Base-by-base conservation (phyloP, 768 basidiomycete species). In the Clavaria fumosa region DNA sequence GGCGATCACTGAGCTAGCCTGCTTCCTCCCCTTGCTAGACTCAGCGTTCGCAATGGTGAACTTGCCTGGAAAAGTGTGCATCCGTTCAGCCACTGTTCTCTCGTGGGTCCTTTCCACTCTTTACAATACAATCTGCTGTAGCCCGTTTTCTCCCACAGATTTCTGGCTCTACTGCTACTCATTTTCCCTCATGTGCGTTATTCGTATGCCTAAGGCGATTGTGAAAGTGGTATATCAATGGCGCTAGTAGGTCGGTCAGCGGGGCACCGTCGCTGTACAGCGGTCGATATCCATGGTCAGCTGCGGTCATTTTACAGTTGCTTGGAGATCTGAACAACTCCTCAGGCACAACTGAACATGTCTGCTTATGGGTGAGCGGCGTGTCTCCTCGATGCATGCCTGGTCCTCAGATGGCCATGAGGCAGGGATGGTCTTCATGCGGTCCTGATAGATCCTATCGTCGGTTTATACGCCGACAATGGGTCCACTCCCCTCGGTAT, bases 1-100 rank as follows among this genome's bases (percentile, higher is more conserved):
- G n/a, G n/a, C n/a, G n/a, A n/a, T n/a, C n/a, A n/a, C n/a, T n/a
- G n/a, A n/a, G n/a, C n/a, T n/a, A n/a, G n/a, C n/a, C n/a, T n/a
- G n/a, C n/a, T n/a, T n/a, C n/a, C n/a, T n/a, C n/a, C n/a, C n/a
- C n/a, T n/a, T n/a, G n/a, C n/a, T n/a, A n/a, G n/a, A n/a, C n/a
- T n/a, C n/a, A n/a, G n/a, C n/a, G n/a, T n/a, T 37, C 31, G 34
- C 41, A 40, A 43, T 46, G 41, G 42, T 44, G n/a, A 45, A 31
- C 41, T 73, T 85, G 72, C 76, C 68, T 41, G 83, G 83, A 21
- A 81, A 84, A 67, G 47, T 80, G 43, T 85, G 79, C 55, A 69
- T 86, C 31, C 73, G 76, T 39, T 56, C 72, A 45, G 81, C 76
- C 82, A 34, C 47, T 83, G 40, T 61, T 86, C 37, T 75, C 82